These are phyloP conservation scores for Didymella lethalis DNA, from an alignment of 2,329 filamentous ascomycete genomes.

Conservation along the genomic window DNA sequence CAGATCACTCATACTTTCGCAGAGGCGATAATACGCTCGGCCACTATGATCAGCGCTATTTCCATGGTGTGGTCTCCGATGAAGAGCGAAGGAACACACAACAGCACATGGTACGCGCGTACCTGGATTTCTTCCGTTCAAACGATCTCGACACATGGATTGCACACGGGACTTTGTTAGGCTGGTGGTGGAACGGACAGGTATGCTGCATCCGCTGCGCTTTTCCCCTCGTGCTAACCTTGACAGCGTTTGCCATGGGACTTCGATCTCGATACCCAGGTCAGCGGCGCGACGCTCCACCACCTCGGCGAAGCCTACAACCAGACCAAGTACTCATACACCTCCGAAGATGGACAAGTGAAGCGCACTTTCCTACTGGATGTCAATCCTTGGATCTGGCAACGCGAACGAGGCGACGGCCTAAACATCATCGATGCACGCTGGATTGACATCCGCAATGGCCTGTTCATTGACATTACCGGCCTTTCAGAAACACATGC, in stretches of 20 bases:
- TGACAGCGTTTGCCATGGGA: conserved; percentile 79
- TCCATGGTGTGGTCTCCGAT: conserved; percentile 68
- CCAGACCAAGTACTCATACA: conserved; percentile 65
- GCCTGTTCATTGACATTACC: conserved; percentile 85
- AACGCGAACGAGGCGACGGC: conserved; percentile 70
- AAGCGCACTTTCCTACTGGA: conserved; percentile 73
- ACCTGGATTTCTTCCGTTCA: conserved; percentile 71
- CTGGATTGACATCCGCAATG: conserved; percentile 79
- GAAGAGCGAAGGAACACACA: conserved; percentile 71
- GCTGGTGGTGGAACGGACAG: conserved; percentile 86
- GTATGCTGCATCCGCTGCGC: conserved; percentile 43
- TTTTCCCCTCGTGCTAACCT: conserved; percentile 25
- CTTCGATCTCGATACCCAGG: conserved; percentile 83
- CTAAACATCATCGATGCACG: conserved; percentile 83
- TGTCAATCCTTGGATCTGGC: conserved; percentile 73
- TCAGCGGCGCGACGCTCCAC: conserved; percentile 70
- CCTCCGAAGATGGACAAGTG: conserved; percentile 47
- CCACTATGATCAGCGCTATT: conserved; percentile 80
- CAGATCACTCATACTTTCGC: conserved; percentile 20
- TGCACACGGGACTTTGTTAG: conserved; percentile 81
- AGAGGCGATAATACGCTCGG: conserved; percentile 63
- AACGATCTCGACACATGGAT: conserved; percentile 82
- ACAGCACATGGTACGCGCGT: conserved; percentile 74
- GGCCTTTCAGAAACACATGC: conserved; percentile 74
- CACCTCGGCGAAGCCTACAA: conserved; percentile 73